Percentiles rank a stretch among this genome's conserved stretches.
Evolutionary conservation across 805 yeast species (phyloP).

Genomic region (Ogataea ganodermae): DNA sequence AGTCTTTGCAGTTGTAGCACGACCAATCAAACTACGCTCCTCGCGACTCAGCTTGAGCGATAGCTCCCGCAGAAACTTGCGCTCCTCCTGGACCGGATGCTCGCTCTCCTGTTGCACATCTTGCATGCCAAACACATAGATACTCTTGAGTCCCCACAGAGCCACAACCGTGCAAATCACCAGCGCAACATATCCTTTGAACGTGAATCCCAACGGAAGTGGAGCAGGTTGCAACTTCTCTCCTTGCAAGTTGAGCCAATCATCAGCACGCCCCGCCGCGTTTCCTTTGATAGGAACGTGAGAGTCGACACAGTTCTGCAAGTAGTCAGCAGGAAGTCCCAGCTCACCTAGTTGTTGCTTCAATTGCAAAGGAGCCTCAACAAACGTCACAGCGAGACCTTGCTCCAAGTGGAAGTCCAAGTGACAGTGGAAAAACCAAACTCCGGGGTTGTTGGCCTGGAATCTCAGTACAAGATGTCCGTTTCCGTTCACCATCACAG

Average conservation of each 20-base stretch:
- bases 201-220: constrained; percentile 70
- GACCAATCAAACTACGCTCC: constrained; percentile 6
- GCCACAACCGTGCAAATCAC: constrained; percentile 55
- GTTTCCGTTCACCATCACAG: constrained; percentile 64
- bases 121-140: constrained; percentile 64
- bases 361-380: constrained; percentile 67
- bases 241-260: constrained; percentile 60
- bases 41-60: constrained; percentile 18
- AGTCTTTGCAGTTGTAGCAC: background rate
- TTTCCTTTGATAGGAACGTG: constrained; percentile 56
- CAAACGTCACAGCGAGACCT: constrained; percentile 70
- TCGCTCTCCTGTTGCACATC: constrained; percentile 55
- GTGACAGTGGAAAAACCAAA: constrained; percentile 94
- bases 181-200: constrained; percentile 68
- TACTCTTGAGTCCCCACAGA: constrained; percentile 58
- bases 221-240: constrained; percentile 62
- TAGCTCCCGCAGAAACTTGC: constrained; percentile 17
- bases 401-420: constrained; percentile 84
- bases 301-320: constrained; percentile 49
- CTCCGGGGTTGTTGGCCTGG: constrained; percentile 85
- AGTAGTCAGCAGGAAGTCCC: constrained; percentile 49
- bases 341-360: constrained; percentile 37
- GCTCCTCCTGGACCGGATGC: constrained; percentile 18
- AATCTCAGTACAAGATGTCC: constrained; percentile 73
- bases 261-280: constrained; percentile 65